A percentile compares a stretch with the other conserved stretches of the same genome.
phyloP scores from a whole-genome alignment of 352 stramenopile species.

The Phytopythium chamaehyphon region DNA sequence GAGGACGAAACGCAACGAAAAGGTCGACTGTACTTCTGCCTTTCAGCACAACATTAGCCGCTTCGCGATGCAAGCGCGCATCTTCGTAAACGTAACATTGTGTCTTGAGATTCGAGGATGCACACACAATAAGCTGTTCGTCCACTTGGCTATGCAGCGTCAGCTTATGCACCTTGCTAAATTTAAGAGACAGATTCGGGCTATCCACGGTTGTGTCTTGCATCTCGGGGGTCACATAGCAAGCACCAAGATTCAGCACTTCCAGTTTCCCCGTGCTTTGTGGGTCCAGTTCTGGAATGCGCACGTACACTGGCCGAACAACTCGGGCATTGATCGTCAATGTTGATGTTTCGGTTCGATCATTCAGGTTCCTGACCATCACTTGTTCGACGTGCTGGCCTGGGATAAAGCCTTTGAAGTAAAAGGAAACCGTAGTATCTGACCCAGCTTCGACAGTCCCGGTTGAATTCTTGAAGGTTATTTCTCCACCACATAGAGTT shows the following conservation, averaged over 20 bases:
- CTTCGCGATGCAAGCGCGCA: constrained; percentile 58
- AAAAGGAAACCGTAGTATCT: constrained; percentile 50
- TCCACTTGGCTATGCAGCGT: constrained; percentile 78
- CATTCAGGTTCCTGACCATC: constrained; percentile 78
- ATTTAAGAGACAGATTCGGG: constrained; percentile 68
- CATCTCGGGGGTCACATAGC: constrained; percentile 84
- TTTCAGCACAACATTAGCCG: constrained; percentile 63
- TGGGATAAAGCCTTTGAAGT: constrained; percentile 54
- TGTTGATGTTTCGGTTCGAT: constrained; percentile 70
- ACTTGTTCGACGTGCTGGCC: constrained; percentile 80
- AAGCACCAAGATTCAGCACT: constrained; percentile 70
- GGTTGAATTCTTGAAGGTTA: constrained; percentile 72
- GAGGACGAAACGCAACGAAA: constrained; percentile 76
- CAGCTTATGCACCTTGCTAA: constrained; percentile 86
- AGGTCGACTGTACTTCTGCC: constrained; percentile 67
- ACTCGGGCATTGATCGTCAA: constrained; percentile 64
- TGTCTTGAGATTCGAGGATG: constrained; percentile 85
- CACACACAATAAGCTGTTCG: constrained; percentile 66
- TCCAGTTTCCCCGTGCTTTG: constrained; percentile 71
- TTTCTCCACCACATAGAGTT: constrained; percentile 38
- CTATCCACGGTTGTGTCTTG: constrained; percentile 75
- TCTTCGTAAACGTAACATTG: constrained; percentile 89
- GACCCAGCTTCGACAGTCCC: constrained; percentile 58
- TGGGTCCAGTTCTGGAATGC: constrained; percentile 76
- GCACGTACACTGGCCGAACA: constrained; percentile 78